phyloP scores from a whole-genome alignment of 306 rosid species.

The Lagenaria siceraria region DNA sequence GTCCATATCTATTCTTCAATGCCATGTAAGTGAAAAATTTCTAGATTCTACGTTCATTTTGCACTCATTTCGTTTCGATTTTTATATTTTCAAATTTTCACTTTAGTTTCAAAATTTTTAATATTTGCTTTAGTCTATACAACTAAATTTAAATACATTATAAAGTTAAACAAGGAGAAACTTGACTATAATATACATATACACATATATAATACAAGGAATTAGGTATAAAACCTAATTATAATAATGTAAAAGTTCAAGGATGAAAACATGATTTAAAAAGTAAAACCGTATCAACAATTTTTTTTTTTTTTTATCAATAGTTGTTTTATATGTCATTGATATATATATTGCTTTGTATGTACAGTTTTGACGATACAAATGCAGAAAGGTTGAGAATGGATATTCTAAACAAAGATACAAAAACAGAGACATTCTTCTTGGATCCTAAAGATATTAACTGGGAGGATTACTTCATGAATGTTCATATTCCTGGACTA shows the following conservation, averaged over 20 bases:
- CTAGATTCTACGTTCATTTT: too few species aligned
- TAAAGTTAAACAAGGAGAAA: too few species aligned
- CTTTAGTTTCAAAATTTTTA: background rate
- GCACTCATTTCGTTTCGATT: background rate
- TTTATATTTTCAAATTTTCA: background rate
- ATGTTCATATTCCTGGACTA: conserved; percentile 40
- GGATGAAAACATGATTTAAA: too few species aligned
- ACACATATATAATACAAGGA: too few species aligned
- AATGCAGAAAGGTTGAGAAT: conserved; percentile 41
- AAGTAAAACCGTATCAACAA: too few species aligned
- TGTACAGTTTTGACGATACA: conserved; percentile 54
- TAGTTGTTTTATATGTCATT: background rate
- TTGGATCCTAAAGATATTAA: conserved; percentile 47
- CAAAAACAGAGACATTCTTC: conserved; percentile 42
- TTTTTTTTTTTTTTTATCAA: background rate
- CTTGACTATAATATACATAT: too few species aligned
- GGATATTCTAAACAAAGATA: conserved; percentile 20
- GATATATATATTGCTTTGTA: background rate
- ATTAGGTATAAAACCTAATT: too few species aligned
- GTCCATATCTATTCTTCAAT: conserved; percentile 65
- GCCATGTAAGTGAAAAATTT: conserved; percentile 39
- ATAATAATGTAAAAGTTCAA: too few species aligned
- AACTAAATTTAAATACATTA: too few species aligned
- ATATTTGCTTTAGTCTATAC: too few species aligned
- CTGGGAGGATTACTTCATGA: conserved; percentile 65